Conservation (phyloP, 495 filamentous ascomycete genomes). For the Trichoderma reesei region DNA sequence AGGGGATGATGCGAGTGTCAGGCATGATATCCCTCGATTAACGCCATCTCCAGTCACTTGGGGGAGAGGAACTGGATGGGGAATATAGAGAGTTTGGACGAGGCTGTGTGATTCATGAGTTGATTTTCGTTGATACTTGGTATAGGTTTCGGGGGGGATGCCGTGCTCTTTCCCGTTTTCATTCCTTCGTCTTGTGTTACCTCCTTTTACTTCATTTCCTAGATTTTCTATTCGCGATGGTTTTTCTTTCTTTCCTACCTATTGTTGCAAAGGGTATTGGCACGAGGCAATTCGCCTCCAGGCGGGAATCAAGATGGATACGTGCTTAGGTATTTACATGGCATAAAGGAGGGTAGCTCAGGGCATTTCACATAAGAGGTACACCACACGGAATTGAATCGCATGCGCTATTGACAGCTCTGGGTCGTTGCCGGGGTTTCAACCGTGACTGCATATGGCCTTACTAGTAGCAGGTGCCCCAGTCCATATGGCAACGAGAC, state of each 20-base stretch:
- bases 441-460: too few relatives aligned
- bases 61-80: too few relatives aligned
- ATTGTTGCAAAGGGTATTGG: neutral
- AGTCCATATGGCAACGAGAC: neutral
- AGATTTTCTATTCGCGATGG: neutral
- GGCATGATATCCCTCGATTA: neutral
- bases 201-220: neutral
- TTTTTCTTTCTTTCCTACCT: neutral
- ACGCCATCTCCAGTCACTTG: too few relatives aligned
- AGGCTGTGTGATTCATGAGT: too few relatives aligned
- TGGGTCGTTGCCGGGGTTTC: neutral
- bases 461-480: too few relatives aligned
- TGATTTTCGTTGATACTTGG: too few relatives aligned
- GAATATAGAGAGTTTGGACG: too few relatives aligned
- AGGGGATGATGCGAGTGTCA: constrained; percentile 17
- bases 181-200: neutral
- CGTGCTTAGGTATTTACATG: neutral
- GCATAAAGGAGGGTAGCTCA: neutral
- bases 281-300: neutral
- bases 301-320: neutral
- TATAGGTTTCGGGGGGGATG: too few relatives aligned
- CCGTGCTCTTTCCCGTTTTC: too few relatives aligned
- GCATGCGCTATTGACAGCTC: neutral
- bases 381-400: neutral
- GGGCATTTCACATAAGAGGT: neutral